Evolutionary conservation across 805 yeast species (phyloP), one percentile per base, ranked within the genome.

Genomic region (Candida corydali): DNA sequence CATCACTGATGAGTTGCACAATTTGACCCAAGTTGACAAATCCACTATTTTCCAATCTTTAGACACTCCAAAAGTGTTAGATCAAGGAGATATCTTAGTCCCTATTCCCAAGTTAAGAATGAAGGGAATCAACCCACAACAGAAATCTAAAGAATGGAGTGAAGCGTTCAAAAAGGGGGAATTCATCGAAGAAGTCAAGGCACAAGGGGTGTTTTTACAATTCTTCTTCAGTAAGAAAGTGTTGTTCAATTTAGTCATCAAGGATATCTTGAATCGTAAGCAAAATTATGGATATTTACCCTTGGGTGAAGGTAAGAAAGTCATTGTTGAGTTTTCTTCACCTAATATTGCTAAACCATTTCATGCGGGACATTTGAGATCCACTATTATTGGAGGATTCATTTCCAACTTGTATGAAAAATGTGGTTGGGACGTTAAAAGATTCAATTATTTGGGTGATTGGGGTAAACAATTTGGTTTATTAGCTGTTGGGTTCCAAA

Each of bases 381-480:
- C 95, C 22, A 93, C 99, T 30, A 93, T 93, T 55, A 93, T 93
- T 58, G 99, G 99, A 51, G 98, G 98, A 11, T 93, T 88, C 69
- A 61, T 93, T 33, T 67, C 96, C 27, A 91, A 89, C 63, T 71
- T 93, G 59, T 86, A 93, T 58, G 96, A 88, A 65, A 80, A 78
- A 49, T 70, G 82, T 40, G 98, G 98, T 32, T 93, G 91, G 86
- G 76, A 86, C n/a, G 98, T 93, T 30, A 65, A 75, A 48, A 78
- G 97, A 66, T 74, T 91, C 70, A 93, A 93, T 71, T 93, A 93
- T 64, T 73, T 93, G 48, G 99, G 99, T 54, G 99, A 93, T 66
- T 93, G 98, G 98, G 99, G 99, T 40, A 93, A 93, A 66, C 99
- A 93, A 70, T 93, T 91, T 55, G 99, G 98, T 63, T 61, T 93